Evolutionary conservation across 805 yeast species (phyloP), one percentile per base, ranked within the genome.

Genomic region (Candida lessepsii): DNA sequence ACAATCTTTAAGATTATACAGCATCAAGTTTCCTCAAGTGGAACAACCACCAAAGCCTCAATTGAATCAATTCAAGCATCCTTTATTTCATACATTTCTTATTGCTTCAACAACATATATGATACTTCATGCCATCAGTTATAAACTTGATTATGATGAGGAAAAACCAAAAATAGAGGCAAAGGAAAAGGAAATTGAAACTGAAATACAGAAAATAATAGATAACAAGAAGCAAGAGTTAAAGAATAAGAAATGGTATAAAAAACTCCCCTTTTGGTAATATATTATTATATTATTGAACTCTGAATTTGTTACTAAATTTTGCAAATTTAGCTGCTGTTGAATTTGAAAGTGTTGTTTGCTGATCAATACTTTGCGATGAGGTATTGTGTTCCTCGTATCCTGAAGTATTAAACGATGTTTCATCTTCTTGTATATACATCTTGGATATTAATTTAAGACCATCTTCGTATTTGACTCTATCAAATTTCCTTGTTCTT

Each of bases 381-480:
- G 50, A 42, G 1, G 45, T 27, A 15, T 41, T 38, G n/a, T n/a
- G n/a, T 19, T 46, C 53, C 3, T 44, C 46, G 10, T 11, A 29
- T 8, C 40, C 44, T 25, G 39, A 37, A 14, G 30, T 28, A 10
- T 28, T 28, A 9, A 30, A n/a, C 15, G 36, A 45, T 18, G 46
- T 58, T 13, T 40, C 47, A 2, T 48, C 55, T 6, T 44, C 52
- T 17, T 47, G 51, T 2, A 45, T 48, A 19, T 57, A 52, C 56
- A 80, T 56, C 57, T 85, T 88, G 15, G 73, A 70, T 10, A 86
- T 63, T 47, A 87, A 62, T 20, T 61, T 57, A 38, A 75, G 57
- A 2, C 95, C 96, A 44, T 78, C 81, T 42, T 84, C 91, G 2
- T 81, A 82, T 50, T 77, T 78, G 35, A 91, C 73, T 41, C 90